Base-by-base conservation (phyloP, 306 rosid species). In the Prunus campanulata region DNA sequence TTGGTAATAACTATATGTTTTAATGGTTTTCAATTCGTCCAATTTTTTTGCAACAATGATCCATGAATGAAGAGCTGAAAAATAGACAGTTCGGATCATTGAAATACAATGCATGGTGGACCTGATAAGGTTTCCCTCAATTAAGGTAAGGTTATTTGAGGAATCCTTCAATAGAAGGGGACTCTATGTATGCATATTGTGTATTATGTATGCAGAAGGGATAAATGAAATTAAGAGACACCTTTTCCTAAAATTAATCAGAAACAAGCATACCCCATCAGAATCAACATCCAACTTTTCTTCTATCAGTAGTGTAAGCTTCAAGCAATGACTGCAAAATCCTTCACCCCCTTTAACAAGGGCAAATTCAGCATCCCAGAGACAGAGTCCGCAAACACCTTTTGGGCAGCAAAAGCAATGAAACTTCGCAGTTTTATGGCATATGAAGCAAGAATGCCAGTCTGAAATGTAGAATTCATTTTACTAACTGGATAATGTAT, bases 331-430 rank as follows among this genome's bases (percentile, higher is more conserved):
- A 19, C 39, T 18, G 78, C 96, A 92, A 47, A 90, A 79, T 71
- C 97, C 97, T 87, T 73, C 84, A 44, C 13, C 39, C 60, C 85
- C 69, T 62, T 71, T 85, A 56, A 85, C 74, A 51, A 46, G 0
- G 20, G 74, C 88, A 79, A 90, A 87, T 11, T 87, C 90, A 32
- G 71, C 78, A 47, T 11, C 74, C 69, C 12, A 57, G 49, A 82
- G 14, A 83, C 97, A 90, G 24, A 72, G 70, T 61, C 89, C 90
- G 20, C 97, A 92, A 61, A 88, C 89, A 75, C 90, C 91, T 19
- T 1, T 69, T 15, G 97, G 93, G 83, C 96, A 92, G 90, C 90
- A 86, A 78, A 88, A 81, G 78, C 97, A 92, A 75, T 49, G 79
- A 81, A 88, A 84, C 67, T 92, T 90, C 2, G 96, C 72, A 14